These are phyloP conservation scores for Thielaviopsis euricoi DNA, from an alignment of 2,329 filamentous ascomycete genomes.

Conservation along the genomic window DNA sequence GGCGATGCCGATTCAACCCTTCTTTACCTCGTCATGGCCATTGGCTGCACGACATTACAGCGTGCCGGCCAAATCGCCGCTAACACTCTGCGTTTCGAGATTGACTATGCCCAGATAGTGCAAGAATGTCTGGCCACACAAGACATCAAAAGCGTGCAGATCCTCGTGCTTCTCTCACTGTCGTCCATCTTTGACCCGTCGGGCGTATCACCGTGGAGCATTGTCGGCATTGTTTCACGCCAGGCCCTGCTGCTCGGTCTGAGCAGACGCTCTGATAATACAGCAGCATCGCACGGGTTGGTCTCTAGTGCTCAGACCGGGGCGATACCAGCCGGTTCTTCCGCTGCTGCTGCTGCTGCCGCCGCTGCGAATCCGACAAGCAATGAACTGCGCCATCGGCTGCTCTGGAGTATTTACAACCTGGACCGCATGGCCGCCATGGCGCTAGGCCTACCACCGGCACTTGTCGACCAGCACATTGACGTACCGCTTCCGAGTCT, in stretches of 20 bases:
- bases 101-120: slow-evolving; percentile 24
- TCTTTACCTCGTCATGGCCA: slow-evolving; percentile 26
- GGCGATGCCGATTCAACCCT: slow-evolving; percentile 14
- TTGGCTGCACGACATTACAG: slow-evolving; percentile 28
- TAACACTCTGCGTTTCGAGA: slow-evolving; percentile 17
- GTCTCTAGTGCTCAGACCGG: neutral
- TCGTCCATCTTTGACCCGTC: slow-evolving; percentile 27
- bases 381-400: slow-evolving; percentile 21
- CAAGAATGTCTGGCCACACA: slow-evolving; percentile 23
- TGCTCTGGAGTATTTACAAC: slow-evolving; percentile 29
- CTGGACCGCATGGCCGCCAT: slow-evolving; percentile 30
- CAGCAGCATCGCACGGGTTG: slow-evolving; percentile 9
- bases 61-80: slow-evolving; percentile 24
- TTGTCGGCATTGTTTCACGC: slow-evolving; percentile 24
- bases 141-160: slow-evolving; percentile 23
- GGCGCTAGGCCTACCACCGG: slow-evolving; percentile 24
- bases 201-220: slow-evolving; percentile 24
- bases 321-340: neutral
- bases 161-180: slow-evolving; percentile 25
- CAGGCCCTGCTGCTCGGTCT: slow-evolving; percentile 24
- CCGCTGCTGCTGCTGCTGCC: neutral
- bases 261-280: slow-evolving; percentile 18
- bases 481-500: slow-evolving; percentile 26
- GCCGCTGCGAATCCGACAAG: slow-evolving; percentile 6
- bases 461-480: slow-evolving; percentile 23